Conservation (phyloP, 2,329 filamentous ascomycete genomes). For the Talaromyces verruculosus region DNA sequence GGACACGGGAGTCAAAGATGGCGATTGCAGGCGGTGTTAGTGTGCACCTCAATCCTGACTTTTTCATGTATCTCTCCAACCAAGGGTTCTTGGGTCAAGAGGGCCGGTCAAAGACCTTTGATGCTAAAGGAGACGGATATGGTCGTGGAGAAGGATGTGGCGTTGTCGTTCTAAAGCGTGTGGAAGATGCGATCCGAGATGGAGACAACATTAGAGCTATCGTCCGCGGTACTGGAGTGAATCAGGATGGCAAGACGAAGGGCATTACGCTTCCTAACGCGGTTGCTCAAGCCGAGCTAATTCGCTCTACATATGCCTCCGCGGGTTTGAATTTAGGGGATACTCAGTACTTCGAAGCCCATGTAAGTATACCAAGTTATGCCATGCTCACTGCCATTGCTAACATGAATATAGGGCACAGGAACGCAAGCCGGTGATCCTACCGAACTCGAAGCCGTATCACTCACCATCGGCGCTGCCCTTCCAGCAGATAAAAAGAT, state of each 20-base stretch:
- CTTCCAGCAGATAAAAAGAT: neutral
- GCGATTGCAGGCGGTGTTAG: neutral
- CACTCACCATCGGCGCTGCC: neutral
- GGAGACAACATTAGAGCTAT: conserved; percentile 43
- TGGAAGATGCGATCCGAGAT: conserved; percentile 24
- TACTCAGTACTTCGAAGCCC: conserved; percentile 43
- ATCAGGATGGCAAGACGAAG: conserved; percentile 32
- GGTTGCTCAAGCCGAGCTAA: neutral
- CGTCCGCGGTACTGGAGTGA: conserved; percentile 32
- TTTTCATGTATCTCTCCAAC: neutral
- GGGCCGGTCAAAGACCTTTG: neutral
- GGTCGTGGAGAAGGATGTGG: neutral
- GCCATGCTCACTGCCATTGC: neutral
- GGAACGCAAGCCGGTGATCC: conserved; percentile 30
- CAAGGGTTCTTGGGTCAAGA: neutral
- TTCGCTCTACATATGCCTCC: neutral
- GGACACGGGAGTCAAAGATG: neutral
- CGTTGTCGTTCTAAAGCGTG: neutral
- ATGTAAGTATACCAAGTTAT: conserved; percentile 26
- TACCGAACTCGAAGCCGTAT: conserved; percentile 17
- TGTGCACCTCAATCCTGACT: neutral
- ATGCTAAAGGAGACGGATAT: neutral
- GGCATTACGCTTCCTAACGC: conserved; percentile 33
- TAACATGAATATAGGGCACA: conserved; percentile 29
- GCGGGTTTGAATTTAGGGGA: neutral